phyloP scores from a whole-genome alignment of 2,329 filamentous ascomycete genomes.

The Nothophaeocryptopus gaeumannii region DNA sequence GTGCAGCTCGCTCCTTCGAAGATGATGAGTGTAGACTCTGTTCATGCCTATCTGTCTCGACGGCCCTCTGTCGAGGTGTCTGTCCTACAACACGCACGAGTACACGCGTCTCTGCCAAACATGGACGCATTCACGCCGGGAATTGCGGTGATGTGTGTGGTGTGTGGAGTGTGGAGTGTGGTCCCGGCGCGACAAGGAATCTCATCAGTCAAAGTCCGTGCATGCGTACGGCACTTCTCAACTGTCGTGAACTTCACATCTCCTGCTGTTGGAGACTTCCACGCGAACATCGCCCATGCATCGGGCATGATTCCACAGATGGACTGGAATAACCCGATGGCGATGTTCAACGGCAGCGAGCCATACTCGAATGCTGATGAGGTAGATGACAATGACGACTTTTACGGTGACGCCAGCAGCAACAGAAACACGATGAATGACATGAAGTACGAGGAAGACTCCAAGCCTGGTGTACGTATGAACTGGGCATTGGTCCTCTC shows the following conservation, averaged over 20 bases:
- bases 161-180: no score
- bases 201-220: no score
- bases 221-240: no score
- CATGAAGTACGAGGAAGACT: constrained; percentile 3
- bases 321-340: constrained; percentile 27
- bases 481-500: neutral
- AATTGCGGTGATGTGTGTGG: no score
- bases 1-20: no score
- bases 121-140: neutral
- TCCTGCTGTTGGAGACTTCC: neutral
- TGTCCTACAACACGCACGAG: neutral
- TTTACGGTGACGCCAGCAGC: constrained; percentile 21
- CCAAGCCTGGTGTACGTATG: constrained; percentile 20
- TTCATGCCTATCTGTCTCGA: no score
- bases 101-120: constrained; percentile 3
- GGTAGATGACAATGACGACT: constrained; percentile 24
- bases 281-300: neutral
- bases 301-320: constrained; percentile 7
- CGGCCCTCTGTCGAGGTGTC: neutral
- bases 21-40: no score
- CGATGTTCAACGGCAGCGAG: constrained; percentile 15
- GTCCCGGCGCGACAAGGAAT: no score
- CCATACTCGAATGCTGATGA: neutral
- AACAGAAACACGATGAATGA: neutral
- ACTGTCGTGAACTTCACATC: no score